Base-by-base conservation (phyloP, 768 basidiomycete species). In the Hygrophorus pudorinus region DNA sequence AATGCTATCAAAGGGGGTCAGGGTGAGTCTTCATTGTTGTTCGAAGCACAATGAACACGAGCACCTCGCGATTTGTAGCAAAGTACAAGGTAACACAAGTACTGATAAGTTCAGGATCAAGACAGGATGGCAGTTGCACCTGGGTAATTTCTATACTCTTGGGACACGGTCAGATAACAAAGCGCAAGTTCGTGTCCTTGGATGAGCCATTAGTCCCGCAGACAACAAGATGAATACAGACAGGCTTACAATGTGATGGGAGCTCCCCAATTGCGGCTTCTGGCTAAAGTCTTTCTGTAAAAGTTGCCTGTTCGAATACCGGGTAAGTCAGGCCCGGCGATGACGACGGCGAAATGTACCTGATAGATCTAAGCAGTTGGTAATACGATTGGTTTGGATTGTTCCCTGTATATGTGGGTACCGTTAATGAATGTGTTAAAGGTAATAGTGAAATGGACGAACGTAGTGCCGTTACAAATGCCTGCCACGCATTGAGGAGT, bases 231-330 rank as follows among this genome's bases (percentile, higher is more conserved):
- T 24, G 7, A 24, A 7, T 7, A 24, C 4, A 24, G 3, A 24
- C 3, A 24, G 24, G 58, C 70, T 37, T 51, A 73, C 83, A 42
- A 85, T 79, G 11, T 64, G 73, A 53, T 86, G 83, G 6, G 84
- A 83, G 48, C 79, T 82, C 5, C 81, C 80, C 10, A 87, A 56
- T 56, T 85, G 85, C 3, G 81, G 79, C 49, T 73, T 81, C 68
- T 87, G 83, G 51, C 71, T 75, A 56, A 72, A 87, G 47, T 73
- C 65, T 16, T 74, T 72, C 40, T 70, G 63, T 18, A 85, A 57
- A 47, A 85, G 75, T 16, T 61, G 59, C 33, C 79, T 80, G 47
- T 41, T 18, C 16, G 21, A 11, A 18, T 31, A 28, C 9, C 3
- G 10, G 12, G 39, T 31, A 10, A 14, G 41, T 17, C 8, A 48